Conservation (phyloP, 495 filamentous ascomycete genomes). For the Ascobolus immersus region DNA sequence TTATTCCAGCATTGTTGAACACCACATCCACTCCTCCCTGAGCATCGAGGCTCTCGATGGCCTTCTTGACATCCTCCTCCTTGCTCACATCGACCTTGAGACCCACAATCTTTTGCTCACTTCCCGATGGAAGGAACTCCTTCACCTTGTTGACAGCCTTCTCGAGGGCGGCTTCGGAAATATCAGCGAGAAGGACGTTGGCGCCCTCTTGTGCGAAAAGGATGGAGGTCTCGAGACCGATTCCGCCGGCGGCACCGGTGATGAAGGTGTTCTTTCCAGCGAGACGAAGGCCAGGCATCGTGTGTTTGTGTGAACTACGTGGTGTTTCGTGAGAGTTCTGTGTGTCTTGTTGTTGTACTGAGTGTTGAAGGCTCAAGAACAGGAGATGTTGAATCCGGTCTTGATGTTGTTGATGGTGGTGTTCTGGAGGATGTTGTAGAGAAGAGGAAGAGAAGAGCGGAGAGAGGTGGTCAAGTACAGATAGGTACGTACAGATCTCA, state of each 20-base stretch:
- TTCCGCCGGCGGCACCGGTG: slow-evolving; percentile 79
- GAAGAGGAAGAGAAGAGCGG: too few species aligned
- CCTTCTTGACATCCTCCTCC: slow-evolving; percentile 44
- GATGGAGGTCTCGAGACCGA: slow-evolving; percentile 82
- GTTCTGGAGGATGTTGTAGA: too few species aligned
- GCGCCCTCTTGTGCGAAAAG: slow-evolving; percentile 82
- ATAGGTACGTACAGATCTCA: too few species aligned
- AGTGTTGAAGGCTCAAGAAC: neutral
- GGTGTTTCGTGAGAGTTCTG: neutral
- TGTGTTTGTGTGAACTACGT: neutral
- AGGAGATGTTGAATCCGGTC: neutral
- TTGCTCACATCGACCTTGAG: slow-evolving; percentile 36
- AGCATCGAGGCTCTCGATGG: slow-evolving; percentile 42
- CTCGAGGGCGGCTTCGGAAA: slow-evolving; percentile 44
- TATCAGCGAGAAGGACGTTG: slow-evolving; percentile 63
- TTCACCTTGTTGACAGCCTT: slow-evolving; percentile 44
- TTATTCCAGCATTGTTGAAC: slow-evolving; percentile 98
- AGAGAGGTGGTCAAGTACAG: too few species aligned
- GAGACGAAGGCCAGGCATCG: slow-evolving; percentile 33
- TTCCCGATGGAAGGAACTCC: slow-evolving; percentile 35
- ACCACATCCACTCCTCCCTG: slow-evolving; percentile 91
- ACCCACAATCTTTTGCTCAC: too few species aligned
- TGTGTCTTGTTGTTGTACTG: neutral
- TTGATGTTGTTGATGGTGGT: too few species aligned
- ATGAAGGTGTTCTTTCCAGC: slow-evolving; percentile 82